These are phyloP conservation scores for Penicillium capsulatum DNA, from an alignment of 2,329 filamentous ascomycete genomes.

Conservation along the genomic window DNA sequence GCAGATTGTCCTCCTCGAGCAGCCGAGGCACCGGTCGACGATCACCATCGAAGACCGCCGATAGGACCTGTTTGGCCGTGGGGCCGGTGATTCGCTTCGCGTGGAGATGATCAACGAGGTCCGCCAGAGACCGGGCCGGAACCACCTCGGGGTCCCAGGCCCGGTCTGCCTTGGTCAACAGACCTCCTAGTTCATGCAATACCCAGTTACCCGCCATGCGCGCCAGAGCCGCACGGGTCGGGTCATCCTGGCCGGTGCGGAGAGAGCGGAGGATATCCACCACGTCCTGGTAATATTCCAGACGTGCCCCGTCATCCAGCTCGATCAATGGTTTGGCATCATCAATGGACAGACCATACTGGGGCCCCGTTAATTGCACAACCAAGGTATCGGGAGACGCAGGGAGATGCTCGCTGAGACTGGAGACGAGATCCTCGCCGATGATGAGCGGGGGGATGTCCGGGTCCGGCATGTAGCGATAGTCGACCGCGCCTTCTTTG, in stretches of 20 bases:
- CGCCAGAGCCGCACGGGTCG: conserved; percentile 37
- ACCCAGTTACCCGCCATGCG: conserved; percentile 63
- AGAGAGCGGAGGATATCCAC: conserved; percentile 36
- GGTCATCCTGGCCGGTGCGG: conserved; percentile 23
- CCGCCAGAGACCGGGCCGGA: conserved; percentile 42
- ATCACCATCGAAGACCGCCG: conserved; percentile 52
- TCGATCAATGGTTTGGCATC: conserved; percentile 77
- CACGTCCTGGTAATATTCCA: conserved; percentile 67
- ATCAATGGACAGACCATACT: conserved; percentile 69
- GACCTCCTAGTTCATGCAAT: conserved; percentile 68
- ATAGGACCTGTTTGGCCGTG: conserved; percentile 59
- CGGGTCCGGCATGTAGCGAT: conserved; percentile 96
- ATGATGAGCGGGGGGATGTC: conserved; percentile 80
- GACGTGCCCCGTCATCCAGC: conserved; percentile 70
- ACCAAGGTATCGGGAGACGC: conserved; percentile 68
- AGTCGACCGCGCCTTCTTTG: conserved; percentile 96
- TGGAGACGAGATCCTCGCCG: conserved; percentile 61
- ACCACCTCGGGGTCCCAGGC: conserved; percentile 40
- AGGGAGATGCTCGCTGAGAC: conserved; percentile 62
- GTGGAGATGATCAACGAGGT: conserved; percentile 45
- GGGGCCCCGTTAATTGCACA: conserved; percentile 53
- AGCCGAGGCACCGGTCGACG: conserved; percentile 49
- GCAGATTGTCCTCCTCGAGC: conserved; percentile 54
- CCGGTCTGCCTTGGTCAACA: conserved; percentile 53
- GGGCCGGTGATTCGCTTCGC: conserved; percentile 48